These are phyloP conservation scores for Pestalotiopsis sp. DNA, from an alignment of 2,329 filamentous ascomycete genomes.

Conservation along the genomic window DNA sequence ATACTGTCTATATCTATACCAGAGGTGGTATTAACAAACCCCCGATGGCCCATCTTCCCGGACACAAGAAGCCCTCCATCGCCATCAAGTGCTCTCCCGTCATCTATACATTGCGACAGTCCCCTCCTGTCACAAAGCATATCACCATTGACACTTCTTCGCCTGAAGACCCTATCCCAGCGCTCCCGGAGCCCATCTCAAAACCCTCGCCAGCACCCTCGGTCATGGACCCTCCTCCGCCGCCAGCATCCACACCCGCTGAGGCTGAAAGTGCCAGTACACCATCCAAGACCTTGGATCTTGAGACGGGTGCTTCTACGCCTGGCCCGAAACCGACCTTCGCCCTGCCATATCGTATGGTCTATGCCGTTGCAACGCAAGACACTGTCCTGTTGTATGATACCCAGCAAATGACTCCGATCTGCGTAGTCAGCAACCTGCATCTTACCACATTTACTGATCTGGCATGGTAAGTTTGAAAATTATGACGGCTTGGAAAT, in stretches of 20 bases:
- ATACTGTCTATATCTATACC: constrained; percentile 98
- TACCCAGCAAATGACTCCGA: constrained; percentile 90
- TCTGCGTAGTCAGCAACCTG: constrained; percentile 94
- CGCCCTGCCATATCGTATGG: constrained; percentile 84
- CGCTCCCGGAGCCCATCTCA: constrained; percentile 79
- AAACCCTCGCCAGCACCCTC: constrained; percentile 58
- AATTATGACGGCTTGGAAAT: background rate
- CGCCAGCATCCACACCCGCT: constrained; percentile 52
- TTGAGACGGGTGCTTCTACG: constrained; percentile 48
- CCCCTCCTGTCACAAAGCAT: constrained; percentile 70
- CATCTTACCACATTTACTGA: constrained; percentile 98
- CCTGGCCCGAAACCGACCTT: constrained; percentile 72
- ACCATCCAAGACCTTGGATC: constrained; percentile 48
- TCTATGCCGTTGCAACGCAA: constrained; percentile 96
- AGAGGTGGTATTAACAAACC: constrained; percentile 95
- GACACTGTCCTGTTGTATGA: constrained; percentile 95
- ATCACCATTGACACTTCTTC: constrained; percentile 96
- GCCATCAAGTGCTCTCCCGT: constrained; percentile 92
- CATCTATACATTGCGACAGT: constrained; percentile 77
- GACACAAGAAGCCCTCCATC: constrained; percentile 97
- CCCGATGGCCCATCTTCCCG: constrained; percentile 89
- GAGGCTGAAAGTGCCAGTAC: constrained; percentile 49
- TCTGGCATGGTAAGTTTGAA: constrained; percentile 74
- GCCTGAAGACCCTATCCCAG: constrained; percentile 77
- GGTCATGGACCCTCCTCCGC: constrained; percentile 81